Conservation (phyloP, 2,329 filamentous ascomycete species). For the Colletotrichum caudatum region DNA sequence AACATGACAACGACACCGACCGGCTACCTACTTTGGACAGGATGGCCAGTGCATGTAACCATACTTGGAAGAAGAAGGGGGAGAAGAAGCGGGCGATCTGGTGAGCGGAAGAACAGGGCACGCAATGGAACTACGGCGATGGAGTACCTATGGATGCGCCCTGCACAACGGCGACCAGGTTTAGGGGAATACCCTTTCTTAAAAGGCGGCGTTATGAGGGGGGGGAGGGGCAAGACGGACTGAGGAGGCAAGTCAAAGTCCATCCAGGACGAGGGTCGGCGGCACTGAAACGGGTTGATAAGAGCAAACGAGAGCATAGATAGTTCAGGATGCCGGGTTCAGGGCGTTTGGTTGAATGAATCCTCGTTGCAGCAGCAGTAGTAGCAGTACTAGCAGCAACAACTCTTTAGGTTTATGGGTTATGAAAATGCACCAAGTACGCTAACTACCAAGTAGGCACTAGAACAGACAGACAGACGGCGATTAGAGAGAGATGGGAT, state of each 20-base stretch:
- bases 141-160: conserved; percentile 40
- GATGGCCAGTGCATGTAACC: conserved; percentile 57
- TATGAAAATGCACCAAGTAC: conserved; percentile 19
- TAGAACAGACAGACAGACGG: too few relatives aligned
- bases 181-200: conserved; percentile 42
- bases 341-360: conserved; percentile 7
- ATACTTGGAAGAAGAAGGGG: conserved; percentile 63
- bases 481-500: neutral
- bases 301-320: conserved; percentile 34
- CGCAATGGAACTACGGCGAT: conserved; percentile 43
- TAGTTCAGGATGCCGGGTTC: conserved; percentile 29
- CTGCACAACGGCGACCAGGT: conserved; percentile 40
- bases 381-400: neutral
- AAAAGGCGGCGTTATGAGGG: conserved; percentile 42
- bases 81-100: conserved; percentile 53
- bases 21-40: conserved; percentile 19
- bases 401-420: conserved; percentile 1
- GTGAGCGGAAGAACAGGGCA: conserved; percentile 45
- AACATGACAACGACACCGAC: conserved; percentile 20
- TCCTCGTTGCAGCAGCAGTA: conserved; percentile 2
- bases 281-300: conserved; percentile 42
- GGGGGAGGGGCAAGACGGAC: conserved; percentile 7
- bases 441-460: too few relatives aligned
- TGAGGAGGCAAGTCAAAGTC: conserved; percentile 33
- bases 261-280: conserved; percentile 29